These are phyloP conservation scores for Leersia perrieri DNA, from an alignment of 176 grass and related monocot species.

Conservation along the genomic window DNA sequence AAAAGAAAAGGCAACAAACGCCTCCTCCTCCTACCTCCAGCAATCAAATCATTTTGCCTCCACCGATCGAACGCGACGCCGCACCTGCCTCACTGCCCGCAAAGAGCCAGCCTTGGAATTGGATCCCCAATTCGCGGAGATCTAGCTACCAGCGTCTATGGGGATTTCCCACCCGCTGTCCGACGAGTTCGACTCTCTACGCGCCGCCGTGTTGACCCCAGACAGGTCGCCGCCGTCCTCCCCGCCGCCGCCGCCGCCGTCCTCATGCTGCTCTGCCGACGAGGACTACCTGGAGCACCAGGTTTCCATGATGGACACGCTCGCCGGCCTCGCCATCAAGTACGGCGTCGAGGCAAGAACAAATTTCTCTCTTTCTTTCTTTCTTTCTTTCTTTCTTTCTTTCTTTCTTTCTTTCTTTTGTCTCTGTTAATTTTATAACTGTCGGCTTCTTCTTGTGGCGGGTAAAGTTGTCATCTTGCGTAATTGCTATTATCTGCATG, in stretches of 20 bases:
- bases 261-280: slow-evolving; percentile 33
- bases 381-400: not conserved
- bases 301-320: slow-evolving; percentile 77
- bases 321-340: slow-evolving; percentile 78
- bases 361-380: not conserved
- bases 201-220: not conserved
- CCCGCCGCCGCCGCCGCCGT: not conserved
- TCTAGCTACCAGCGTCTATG: too few relatives aligned
- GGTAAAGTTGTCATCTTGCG: not conserved
- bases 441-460: not conserved
- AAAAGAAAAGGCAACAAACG: not conserved
- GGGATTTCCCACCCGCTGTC: not conserved
- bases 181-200: not conserved
- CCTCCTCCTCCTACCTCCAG: too few relatives aligned
- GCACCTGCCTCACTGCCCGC: not conserved
- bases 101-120: not conserved
- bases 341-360: slow-evolving; percentile 63
- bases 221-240: not conserved
- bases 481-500: not conserved
- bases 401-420: not conserved
- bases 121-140: not conserved
- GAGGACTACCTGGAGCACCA: slow-evolving; percentile 42
- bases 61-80: not conserved
- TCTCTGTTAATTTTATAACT: not conserved
- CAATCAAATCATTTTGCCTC: too few relatives aligned